These are phyloP conservation scores for Styphnolobium japonicum DNA, from an alignment of 306 rosid species.

Conservation along the genomic window DNA sequence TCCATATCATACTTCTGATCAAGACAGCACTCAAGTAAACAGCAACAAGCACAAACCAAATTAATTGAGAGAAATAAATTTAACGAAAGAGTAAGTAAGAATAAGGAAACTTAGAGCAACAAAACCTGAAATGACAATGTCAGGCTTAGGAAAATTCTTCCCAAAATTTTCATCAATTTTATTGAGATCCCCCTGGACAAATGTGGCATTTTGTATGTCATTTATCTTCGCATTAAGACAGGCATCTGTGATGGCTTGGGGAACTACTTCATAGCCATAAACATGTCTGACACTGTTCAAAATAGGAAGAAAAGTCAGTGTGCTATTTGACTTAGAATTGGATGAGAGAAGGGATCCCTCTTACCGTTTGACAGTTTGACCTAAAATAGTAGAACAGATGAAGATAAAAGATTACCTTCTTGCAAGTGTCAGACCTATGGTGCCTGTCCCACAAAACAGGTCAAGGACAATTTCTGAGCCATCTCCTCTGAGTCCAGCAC, in stretches of 20 bases:
- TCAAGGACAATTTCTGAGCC: slow-evolving; percentile 92
- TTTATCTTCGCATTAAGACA: slow-evolving; percentile 72
- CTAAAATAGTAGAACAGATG: slow-evolving; percentile 14
- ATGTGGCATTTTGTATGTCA: slow-evolving; percentile 78
- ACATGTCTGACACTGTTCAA: slow-evolving; percentile 71
- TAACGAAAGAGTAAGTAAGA: not conserved
- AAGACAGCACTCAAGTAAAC: slow-evolving; percentile 13
- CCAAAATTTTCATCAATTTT: slow-evolving; percentile 88
- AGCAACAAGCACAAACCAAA: slow-evolving; percentile 7
- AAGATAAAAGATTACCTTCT: slow-evolving; percentile 50
- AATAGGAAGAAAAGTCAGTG: slow-evolving; percentile 13
- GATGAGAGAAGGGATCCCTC: not conserved
- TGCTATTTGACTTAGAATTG: not conserved
- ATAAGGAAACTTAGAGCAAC: slow-evolving; percentile 7
- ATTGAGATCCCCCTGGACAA: slow-evolving; percentile 89
- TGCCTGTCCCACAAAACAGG: slow-evolving; percentile 98
- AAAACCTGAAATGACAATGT: slow-evolving; percentile 85
- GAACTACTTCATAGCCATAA: slow-evolving; percentile 91
- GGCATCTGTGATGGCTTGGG: slow-evolving; percentile 89
- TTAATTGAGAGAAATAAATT: slow-evolving; percentile 11
- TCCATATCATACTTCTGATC: slow-evolving; percentile 1
- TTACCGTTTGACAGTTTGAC: slow-evolving; percentile 2
- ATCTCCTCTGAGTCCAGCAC: slow-evolving; percentile 80
- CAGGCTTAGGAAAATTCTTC: slow-evolving; percentile 82
- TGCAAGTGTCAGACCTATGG: slow-evolving; percentile 93